Base-by-base conservation (phyloP, 108 stramenopile genomes). In the Cyclotella choctawhatcheeana region DNA sequence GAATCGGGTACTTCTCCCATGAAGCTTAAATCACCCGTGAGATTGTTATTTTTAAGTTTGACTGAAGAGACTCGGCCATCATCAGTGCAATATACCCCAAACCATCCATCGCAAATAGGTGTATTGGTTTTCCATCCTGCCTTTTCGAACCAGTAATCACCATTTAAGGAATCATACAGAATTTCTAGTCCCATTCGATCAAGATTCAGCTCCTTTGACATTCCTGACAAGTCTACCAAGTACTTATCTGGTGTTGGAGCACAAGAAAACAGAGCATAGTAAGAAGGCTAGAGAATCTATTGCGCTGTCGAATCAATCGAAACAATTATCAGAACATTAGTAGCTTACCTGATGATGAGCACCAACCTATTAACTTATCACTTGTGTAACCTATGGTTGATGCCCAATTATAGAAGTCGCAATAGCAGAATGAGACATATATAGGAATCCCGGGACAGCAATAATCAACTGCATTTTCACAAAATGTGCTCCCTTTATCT, bases 11-110 rank as follows among this genome's bases (percentile, higher is more conserved):
- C 29, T 30, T 56, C 30, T n/a, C 47, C 47, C 4, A 48, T n/a
- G 1, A 30, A 56, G 31, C 29, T 56, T 1, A 56, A 56, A 31
- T 56, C 29, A 12, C 71, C 71, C 2, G 37, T 59, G 13, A 74
- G 48, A 58, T 74, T 76, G 63, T 76, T 76, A 43, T 44, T 40
- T 1, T 47, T 44, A 33, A 76, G 24, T 22, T 64, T 60, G 25
- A 76, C 55, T 20, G 37, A 20, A 7, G 53, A 26, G 17, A 76
- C 67, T 25, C 27, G 30, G 8, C 58, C 67, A 26, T 65, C 40
- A 3, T 67, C 34, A 29, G 27, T 76, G 47, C 74, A 76, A 3
- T 31, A 40, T 16, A 76, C 40, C 17, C 67, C 74, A 44, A 45
- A 63, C 67, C 67, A 68, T 16, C 67, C 40, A 43, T 65, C 66